These are phyloP conservation scores for Fusarium nelsonii DNA, from an alignment of 2,329 filamentous ascomycete genomes.

Conservation along the genomic window DNA sequence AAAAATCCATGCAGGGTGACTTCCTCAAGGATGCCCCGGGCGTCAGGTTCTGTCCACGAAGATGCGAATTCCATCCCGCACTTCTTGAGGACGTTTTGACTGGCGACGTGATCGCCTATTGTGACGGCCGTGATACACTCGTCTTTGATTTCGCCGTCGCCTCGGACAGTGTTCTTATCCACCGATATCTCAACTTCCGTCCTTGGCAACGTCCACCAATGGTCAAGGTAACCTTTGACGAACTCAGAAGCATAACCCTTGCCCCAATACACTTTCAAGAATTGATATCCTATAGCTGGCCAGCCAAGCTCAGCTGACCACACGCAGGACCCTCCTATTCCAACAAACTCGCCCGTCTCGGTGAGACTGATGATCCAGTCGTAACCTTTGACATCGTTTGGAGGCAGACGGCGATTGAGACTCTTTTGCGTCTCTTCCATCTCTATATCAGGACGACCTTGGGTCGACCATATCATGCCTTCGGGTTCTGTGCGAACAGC, in stretches of 20 bases:
- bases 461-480: constrained; percentile 70
- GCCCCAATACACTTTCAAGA: constrained; percentile 66
- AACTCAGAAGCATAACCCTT: constrained; percentile 70
- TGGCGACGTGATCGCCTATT: constrained; percentile 63
- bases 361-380: constrained; percentile 66
- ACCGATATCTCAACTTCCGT: constrained; percentile 59
- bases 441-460: constrained; percentile 58
- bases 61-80: constrained; percentile 64
- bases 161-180: constrained; percentile 54
- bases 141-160: constrained; percentile 47
- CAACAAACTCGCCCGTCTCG: constrained; percentile 64
- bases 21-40: constrained; percentile 25
- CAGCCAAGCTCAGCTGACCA: constrained; percentile 58
- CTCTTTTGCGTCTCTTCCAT: constrained; percentile 58
- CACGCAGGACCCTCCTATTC: constrained; percentile 61
- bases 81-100: constrained; percentile 69
- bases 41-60: constrained; percentile 52
- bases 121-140: constrained; percentile 63
- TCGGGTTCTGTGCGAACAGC: constrained; percentile 68
- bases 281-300: constrained; percentile 71
- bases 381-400: constrained; percentile 64
- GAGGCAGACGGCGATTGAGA: constrained; percentile 59
- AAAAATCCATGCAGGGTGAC: constrained; percentile 47
- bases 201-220: constrained; percentile 65
- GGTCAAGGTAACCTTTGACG: constrained; percentile 58